Evolutionary conservation across 1,284 basidiomycete genomes (phyloP).

Genomic region (Phaffia rhodozyma): DNA sequence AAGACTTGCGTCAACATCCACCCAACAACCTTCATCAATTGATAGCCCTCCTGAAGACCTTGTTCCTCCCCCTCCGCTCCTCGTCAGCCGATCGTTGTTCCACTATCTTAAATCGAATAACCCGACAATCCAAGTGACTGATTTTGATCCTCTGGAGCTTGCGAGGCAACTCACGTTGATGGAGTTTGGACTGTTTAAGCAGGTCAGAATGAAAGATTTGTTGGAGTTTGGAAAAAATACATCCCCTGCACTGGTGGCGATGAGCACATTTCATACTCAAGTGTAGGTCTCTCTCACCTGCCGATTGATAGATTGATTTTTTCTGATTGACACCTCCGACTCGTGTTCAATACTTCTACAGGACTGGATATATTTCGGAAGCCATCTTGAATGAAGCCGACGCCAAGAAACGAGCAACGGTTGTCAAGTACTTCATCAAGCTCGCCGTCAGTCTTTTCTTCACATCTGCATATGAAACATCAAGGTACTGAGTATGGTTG

Average conservation of each 20-base stretch:
- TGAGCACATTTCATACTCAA: slow-evolving; percentile 85
- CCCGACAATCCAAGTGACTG: slow-evolving; percentile 51
- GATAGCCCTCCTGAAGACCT: slow-evolving; percentile 40
- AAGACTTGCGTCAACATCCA: too few species aligned
- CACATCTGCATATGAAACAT: not conserved
- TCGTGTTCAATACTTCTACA: slow-evolving; percentile 7
- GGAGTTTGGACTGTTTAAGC: slow-evolving; percentile 77
- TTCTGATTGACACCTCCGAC: not conserved
- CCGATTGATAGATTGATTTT: slow-evolving; percentile 41
- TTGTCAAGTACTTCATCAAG: slow-evolving; percentile 84
- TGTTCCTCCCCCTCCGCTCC: slow-evolving; percentile 44
- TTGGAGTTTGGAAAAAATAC: slow-evolving; percentile 54
- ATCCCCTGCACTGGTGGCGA: slow-evolving; percentile 63
- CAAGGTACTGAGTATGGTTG: too few species aligned
- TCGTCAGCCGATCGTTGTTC: slow-evolving; percentile 31
- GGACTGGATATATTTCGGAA: slow-evolving; percentile 88
- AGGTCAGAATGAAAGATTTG: slow-evolving; percentile 84
- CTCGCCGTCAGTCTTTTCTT: slow-evolving; percentile 57
- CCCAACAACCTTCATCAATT: too few species aligned
- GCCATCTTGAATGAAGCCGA: slow-evolving; percentile 75
- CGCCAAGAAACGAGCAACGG: slow-evolving; percentile 62
- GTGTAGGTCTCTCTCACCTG: slow-evolving; percentile 44
- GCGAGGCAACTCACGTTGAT: slow-evolving; percentile 89
- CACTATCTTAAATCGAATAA: slow-evolving; percentile 29
- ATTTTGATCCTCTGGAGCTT: slow-evolving; percentile 85